Conservation (phyloP, 2,329 filamentous ascomycete genomes). For the Aspergillus sclerotialis region DNA sequence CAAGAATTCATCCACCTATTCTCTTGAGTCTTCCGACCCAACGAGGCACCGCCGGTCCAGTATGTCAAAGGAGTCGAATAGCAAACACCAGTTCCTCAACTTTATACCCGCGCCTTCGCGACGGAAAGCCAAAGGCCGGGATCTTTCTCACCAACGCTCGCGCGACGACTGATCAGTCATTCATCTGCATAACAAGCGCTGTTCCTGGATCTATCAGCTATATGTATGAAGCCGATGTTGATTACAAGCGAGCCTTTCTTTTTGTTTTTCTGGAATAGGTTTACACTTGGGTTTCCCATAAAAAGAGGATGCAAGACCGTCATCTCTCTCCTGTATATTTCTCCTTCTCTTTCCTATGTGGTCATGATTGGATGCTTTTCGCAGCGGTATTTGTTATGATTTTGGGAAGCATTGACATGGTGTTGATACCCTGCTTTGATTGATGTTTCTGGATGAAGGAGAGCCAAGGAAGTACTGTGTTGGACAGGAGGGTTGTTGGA, state of each 20-base stretch:
- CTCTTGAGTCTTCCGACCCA: constrained; percentile 33
- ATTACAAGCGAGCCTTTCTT: neutral
- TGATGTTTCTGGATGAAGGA: constrained; percentile 17
- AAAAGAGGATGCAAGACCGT: neutral
- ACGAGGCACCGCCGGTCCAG: constrained; percentile 26
- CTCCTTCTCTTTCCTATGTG: constrained; percentile 24
- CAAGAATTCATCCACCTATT: constrained; percentile 42
- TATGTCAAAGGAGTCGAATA: constrained; percentile 31
- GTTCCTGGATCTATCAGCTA: constrained; percentile 5
- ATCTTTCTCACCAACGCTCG: constrained; percentile 25
- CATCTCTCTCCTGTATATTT: constrained; percentile 24
- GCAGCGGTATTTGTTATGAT: constrained; percentile 12
- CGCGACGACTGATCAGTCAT: constrained; percentile 28
- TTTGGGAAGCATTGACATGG: constrained; percentile 32
- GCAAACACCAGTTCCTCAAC: constrained; percentile 39
- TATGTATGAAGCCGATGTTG: neutral
- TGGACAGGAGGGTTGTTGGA: too few species aligned
- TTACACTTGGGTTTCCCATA: neutral
- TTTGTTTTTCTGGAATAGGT: neutral
- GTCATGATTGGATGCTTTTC: constrained; percentile 28
- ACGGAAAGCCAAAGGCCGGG: constrained; percentile 35
- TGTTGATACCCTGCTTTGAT: constrained; percentile 37
- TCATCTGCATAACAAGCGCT: constrained; percentile 25
- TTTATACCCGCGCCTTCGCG: constrained; percentile 36
- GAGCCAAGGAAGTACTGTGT: neutral